Conservation (phyloP, 176 grass and related monocot genomes). For the Eremochloa ophiuroides region DNA sequence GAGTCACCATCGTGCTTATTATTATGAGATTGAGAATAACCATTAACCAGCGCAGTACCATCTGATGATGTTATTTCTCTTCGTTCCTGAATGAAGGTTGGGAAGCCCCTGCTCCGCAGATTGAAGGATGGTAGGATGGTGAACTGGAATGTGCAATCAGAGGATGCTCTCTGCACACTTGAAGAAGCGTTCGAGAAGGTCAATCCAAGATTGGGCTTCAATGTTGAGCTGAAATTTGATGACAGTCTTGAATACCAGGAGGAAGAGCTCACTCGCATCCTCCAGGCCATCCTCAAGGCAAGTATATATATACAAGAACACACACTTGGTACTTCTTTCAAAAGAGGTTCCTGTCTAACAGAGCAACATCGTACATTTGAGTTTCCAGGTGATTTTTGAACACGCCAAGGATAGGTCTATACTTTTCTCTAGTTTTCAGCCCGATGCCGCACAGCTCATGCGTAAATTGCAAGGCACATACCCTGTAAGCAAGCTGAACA, state of each 20-base stretch:
- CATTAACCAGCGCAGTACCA: not conserved
- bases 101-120: constrained; percentile 68
- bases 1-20: not conserved
- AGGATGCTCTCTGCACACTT: constrained; percentile 65
- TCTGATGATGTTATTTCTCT: not conserved
- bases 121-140: constrained; percentile 62
- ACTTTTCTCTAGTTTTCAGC: constrained; percentile 93
- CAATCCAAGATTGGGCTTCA: constrained; percentile 67
- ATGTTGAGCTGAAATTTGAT: constrained; percentile 86
- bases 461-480: constrained; percentile 63
- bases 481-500: constrained; percentile 49
- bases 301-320: not conserved
- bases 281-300: constrained; percentile 59
- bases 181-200: constrained; percentile 80
- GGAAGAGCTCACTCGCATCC: constrained; percentile 47
- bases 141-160: constrained; percentile 79
- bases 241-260: constrained; percentile 63
- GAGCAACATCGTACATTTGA: not conserved
- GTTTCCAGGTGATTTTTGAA: constrained; percentile 57
- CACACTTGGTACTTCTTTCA: not conserved
- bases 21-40: not conserved
- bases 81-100: constrained; percentile 34
- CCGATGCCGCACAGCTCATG: constrained; percentile 66
- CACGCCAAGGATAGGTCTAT: constrained; percentile 65
- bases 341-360: not conserved